These are phyloP conservation scores for Candida qinlingensis DNA, from an alignment of 805 yeast genomes.

Conservation along the genomic window DNA sequence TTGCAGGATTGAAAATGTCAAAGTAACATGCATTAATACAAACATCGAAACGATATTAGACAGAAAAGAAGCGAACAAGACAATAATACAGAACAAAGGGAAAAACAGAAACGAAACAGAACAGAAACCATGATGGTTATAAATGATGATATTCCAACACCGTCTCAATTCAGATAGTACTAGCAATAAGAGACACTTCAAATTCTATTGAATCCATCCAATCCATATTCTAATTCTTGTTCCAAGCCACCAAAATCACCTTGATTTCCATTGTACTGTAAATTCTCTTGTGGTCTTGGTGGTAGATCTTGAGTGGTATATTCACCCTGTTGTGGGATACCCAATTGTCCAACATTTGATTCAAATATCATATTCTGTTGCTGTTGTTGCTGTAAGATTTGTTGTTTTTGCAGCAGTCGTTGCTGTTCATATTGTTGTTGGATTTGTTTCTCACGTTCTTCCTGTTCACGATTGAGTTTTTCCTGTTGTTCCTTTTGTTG, in stretches of 20 bases:
- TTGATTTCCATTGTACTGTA: conserved; percentile 19
- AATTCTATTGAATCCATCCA: conserved; percentile 34
- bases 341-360: conserved; percentile 31
- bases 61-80: too few species aligned
- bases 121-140: too few species aligned
- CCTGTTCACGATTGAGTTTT: conserved; percentile 16
- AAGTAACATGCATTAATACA: too few species aligned
- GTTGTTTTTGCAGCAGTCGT: conserved; percentile 13
- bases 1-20: too few species aligned
- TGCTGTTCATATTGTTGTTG: conserved; percentile 16
- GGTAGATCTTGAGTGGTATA: conserved; percentile 41
- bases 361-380: conserved; percentile 20
- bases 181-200: neutral
- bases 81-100: too few species aligned
- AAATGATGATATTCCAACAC: too few species aligned
- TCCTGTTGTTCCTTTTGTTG: conserved; percentile 17
- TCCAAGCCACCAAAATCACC: conserved; percentile 43
- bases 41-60: too few species aligned
- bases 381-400: conserved; percentile 12
- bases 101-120: too few species aligned
- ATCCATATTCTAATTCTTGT: conserved; percentile 61
- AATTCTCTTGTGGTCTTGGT: conserved; percentile 56
- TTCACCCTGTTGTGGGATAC: conserved; percentile 47
- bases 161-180: too few species aligned
- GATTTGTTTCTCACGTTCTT: conserved; percentile 17